Conservation (phyloP, 306 rosid species). For the Rosa lucieae region DNA sequence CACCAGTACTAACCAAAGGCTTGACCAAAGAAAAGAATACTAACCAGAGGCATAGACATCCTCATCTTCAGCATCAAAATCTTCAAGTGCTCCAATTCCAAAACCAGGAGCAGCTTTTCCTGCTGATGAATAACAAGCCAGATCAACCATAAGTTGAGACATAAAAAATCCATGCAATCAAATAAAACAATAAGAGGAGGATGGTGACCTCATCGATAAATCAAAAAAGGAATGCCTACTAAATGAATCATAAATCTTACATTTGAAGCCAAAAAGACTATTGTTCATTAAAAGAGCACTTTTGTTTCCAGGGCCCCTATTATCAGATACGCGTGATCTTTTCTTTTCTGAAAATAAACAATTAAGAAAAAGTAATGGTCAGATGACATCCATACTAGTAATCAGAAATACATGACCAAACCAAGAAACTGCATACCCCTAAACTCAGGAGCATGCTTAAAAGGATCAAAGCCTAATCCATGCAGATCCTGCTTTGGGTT, state of each 20-base stretch:
- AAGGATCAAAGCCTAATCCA: conserved; percentile 98
- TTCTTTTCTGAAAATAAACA: conserved; percentile 55
- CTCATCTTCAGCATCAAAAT: conserved; percentile 90
- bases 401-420: neutral
- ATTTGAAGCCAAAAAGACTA: conserved; percentile 72
- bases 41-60: conserved; percentile 83
- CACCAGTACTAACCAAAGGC: conserved; percentile 52
- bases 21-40: conserved; percentile 25
- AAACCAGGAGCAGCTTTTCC: conserved; percentile 95
- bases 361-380: neutral
- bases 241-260: conserved; percentile 55
- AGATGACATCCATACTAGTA: conserved; percentile 10
- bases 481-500: conserved; percentile 85
- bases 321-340: conserved; percentile 57
- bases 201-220: neutral
- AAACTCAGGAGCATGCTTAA: conserved; percentile 95
- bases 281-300: conserved; percentile 48
- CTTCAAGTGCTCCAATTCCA: conserved; percentile 99
- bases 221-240: conserved; percentile 21
- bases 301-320: conserved; percentile 42
- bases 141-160: conserved; percentile 30
- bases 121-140: conserved; percentile 57
- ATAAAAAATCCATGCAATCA: conserved; percentile 1
- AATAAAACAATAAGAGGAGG: conserved; percentile 22
- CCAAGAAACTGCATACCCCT: conserved; percentile 57